Percentiles rank a stretch among this genome's conserved stretches.
Conservation (phyloP, 192 early-diverging fungal species). For the Cetraspora pellucida region DNA sequence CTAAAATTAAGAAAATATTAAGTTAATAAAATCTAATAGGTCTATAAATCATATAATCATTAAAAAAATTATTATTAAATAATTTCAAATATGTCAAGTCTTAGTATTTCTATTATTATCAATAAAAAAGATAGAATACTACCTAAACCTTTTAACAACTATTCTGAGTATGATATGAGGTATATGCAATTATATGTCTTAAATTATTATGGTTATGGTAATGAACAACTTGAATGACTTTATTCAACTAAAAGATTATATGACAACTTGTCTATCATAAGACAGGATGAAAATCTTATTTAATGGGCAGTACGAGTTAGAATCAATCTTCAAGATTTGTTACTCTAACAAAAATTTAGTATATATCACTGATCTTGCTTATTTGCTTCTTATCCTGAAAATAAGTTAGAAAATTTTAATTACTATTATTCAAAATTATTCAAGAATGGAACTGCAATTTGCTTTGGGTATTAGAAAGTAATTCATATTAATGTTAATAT, state of each 20-base stretch:
- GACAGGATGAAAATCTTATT: too few relatives aligned
- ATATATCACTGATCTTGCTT: constrained; percentile 11
- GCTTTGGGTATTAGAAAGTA: constrained; percentile 5
- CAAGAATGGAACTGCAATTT: background rate
- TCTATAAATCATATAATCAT: background rate
- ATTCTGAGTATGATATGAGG: constrained; percentile 10
- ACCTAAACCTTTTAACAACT: constrained; percentile 17
- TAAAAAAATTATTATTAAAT: too few relatives aligned
- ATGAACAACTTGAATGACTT: background rate
- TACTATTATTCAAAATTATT: background rate
- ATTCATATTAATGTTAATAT: constrained; percentile 10
- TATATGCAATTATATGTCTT: background rate
- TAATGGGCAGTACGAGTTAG: too few relatives aligned
- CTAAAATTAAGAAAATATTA: background rate
- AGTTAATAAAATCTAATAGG: background rate
- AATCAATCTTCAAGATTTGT: too few relatives aligned
- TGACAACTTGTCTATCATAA: constrained; percentile 1
- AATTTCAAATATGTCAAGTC: constrained; percentile 23
- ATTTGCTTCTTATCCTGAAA: background rate
- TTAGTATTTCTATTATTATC: constrained; percentile 7
- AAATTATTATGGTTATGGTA: background rate
- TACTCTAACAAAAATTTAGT: too few relatives aligned
- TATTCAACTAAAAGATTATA: constrained; percentile 10
- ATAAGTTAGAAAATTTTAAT: constrained; percentile 13
- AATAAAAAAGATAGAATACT: constrained; percentile 7